phyloP scores from a whole-genome alignment of 352 stramenopile species.

The Pythium chondricola region DNA sequence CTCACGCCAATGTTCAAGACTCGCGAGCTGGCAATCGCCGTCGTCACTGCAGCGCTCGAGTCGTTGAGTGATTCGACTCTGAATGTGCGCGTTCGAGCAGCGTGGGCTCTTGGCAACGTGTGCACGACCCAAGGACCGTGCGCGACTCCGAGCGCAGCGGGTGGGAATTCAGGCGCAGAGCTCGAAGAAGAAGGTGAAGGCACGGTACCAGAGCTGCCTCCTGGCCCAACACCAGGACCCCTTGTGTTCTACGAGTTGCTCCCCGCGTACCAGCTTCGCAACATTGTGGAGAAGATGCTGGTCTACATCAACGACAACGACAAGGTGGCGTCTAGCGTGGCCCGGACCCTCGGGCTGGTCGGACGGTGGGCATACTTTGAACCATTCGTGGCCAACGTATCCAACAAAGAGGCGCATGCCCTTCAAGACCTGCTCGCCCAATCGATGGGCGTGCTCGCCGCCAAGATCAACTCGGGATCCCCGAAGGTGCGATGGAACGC shows the following conservation, averaged over 20 bases:
- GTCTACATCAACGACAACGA: conserved; percentile 82
- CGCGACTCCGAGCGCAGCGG: conserved; percentile 12
- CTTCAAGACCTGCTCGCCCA: conserved; percentile 58
- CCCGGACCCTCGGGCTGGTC: conserved; percentile 71
- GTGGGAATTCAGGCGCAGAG: too few species aligned
- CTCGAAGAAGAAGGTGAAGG: not conserved
- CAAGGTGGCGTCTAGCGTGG: conserved; percentile 84
- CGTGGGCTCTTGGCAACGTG: conserved; percentile 81
- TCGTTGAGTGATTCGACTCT: conserved; percentile 64
- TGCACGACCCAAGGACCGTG: conserved; percentile 78
- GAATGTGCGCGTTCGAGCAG: conserved; percentile 80
- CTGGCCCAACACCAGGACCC: not conserved
- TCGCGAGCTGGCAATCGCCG: conserved; percentile 47
- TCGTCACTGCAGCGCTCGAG: conserved; percentile 59
- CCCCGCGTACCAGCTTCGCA: conserved; percentile 45
- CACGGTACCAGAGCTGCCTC: not conserved
- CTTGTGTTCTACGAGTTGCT: conserved; percentile 61
- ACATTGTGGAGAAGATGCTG: conserved; percentile 82
- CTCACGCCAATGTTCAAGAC: conserved; percentile 76
- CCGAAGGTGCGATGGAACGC: conserved; percentile 86
- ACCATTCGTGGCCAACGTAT: conserved; percentile 37
- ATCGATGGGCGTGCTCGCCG: conserved; percentile 60
- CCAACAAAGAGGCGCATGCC: conserved; percentile 19
- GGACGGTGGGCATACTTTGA: conserved; percentile 76
- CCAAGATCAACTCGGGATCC: conserved; percentile 73